A percentile compares a stretch with the other conserved stretches of the same genome.
Conservation (phyloP, 306 rosid species). For the Hippophae rhamnoides region DNA sequence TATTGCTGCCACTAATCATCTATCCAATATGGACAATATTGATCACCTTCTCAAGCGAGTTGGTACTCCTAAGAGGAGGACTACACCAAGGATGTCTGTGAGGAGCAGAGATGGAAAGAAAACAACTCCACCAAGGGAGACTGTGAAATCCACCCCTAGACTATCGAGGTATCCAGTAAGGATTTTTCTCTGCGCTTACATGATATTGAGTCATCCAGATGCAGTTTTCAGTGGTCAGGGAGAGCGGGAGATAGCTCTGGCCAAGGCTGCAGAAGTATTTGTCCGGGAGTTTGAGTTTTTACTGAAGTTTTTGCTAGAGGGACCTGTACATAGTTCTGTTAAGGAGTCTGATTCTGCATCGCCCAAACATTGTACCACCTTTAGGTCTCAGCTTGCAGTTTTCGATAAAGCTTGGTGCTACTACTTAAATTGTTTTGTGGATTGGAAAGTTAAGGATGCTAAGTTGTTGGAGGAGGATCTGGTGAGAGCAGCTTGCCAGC, state of each 20-base stretch:
- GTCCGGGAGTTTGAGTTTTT: constrained; percentile 59
- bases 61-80: constrained; percentile 63
- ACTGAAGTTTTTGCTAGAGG: constrained; percentile 55
- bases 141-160: constrained; percentile 28
- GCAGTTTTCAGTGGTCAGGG: constrained; percentile 83
- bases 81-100: constrained; percentile 45
- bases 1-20: constrained; percentile 33
- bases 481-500: constrained; percentile 95
- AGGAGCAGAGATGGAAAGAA: constrained; percentile 48
- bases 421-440: constrained; percentile 75
- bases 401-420: constrained; percentile 97
- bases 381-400: constrained; percentile 72
- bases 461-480: constrained; percentile 78
- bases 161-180: constrained; percentile 76
- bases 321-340: constrained; percentile 54
- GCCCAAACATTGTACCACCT: constrained; percentile 55
- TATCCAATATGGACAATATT: constrained; percentile 56
- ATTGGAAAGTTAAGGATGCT: constrained; percentile 94
- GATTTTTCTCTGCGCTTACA: constrained; percentile 76
- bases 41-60: constrained; percentile 92
- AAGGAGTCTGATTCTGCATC: constrained; percentile 39
- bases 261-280: constrained; percentile 71
- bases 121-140: constrained; percentile 25
- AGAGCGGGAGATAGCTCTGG: constrained; percentile 62
- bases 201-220: constrained; percentile 82